Base-by-base conservation (phyloP, 495 filamentous ascomycete genomes). In the Aspergillus leporis region DNA sequence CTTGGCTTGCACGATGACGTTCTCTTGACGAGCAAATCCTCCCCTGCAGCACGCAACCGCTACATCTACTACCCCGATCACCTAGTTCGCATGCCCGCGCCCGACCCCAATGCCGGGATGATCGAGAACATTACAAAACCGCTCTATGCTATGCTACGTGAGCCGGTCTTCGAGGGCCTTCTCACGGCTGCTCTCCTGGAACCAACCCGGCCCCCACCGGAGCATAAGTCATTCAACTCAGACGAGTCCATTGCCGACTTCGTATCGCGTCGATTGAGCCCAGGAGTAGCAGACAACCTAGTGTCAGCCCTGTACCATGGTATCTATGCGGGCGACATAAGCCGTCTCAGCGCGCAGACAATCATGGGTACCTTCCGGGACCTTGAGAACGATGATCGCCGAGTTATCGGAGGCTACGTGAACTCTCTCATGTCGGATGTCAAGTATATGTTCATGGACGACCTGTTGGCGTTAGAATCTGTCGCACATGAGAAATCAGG, bases 21-120 rank as follows among this genome's bases (percentile, higher is more conserved):
- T n/a, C 62, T 90, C n/a, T 68, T 78, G 40, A 85, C 82, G 7
- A 59, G 67, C 23, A 83, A 78, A 51, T 66, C 63, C 31, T 76
- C 77, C 1, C 76, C 75, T 0, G 81, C 80, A 6, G 78, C 84
- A 13, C 66, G 67, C 53, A 87, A 87, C 60, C 88, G 91, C n/a
- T 98, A 82, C 69, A 81, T 98, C 51, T 98, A 96, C 79, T 97
- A 95, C 64, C 91, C 92, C 4, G 90, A 97, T 67, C 91, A 86
- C 64, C 82, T 99, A 28, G 90, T 94, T 45, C 78, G 81, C 40
- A 62, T 93, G 60, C 91, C 90, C 16, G 70, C 72, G 5, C 74
- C 74, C 3, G 60, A 74, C 10, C 60, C 64, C 23, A 62, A 68
- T 10, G 50, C 54, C 2, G 59, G 68, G 10, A 0, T 70, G 2